Percentiles rank a stretch among this genome's conserved stretches.
phyloP scores from a whole-genome alignment of 108 stramenopile genomes.

The Pseudonitzschia delicatissima region DNA sequence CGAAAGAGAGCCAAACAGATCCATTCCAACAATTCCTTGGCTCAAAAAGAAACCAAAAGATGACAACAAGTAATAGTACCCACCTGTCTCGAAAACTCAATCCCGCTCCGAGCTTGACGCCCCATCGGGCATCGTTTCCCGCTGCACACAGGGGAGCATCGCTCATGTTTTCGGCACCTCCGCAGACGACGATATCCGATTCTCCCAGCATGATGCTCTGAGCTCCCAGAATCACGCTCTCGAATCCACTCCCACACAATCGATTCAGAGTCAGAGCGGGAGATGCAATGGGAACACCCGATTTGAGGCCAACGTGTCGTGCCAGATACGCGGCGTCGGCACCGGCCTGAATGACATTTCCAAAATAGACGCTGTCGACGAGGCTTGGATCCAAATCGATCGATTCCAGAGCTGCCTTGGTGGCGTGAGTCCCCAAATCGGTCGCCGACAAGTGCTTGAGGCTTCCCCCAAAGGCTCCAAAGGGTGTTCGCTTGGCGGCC shows the following conservation, averaged over 20 bases:
- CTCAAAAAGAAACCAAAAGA: too few species aligned
- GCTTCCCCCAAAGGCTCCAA: conserved; percentile 94
- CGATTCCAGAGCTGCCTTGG: conserved; percentile 72
- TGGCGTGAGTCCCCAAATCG: conserved; percentile 70
- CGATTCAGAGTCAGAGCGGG: conserved; percentile 97
- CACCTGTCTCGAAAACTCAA: conserved; percentile 63
- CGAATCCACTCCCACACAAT: conserved; percentile 96
- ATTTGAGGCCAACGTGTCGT: conserved; percentile 89
- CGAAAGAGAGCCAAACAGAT: too few species aligned
- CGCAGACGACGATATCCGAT: conserved; percentile 84
- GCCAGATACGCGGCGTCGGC: conserved; percentile 93
- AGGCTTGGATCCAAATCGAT: conserved; percentile 63
- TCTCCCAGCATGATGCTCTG: conserved; percentile 88
- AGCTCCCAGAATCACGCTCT: conserved; percentile 90
- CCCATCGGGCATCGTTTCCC: conserved; percentile 89
- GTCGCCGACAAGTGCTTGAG: conserved; percentile 80
- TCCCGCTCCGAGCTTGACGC: conserved; percentile 85
- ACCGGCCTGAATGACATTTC: conserved; percentile 93
- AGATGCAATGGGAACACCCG: conserved; percentile 62
- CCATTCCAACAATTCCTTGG: too few species aligned
- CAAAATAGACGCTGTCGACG: conserved; percentile 90
- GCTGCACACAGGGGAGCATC: conserved; percentile 82
- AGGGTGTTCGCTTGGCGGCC: conserved; percentile 98
- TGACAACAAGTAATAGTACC: too few species aligned
- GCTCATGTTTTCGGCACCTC: conserved; percentile 98